Evolutionary conservation across 257 asterid species (phyloP), one percentile per base, ranked within the genome.

Genomic region (Penstemon newberryi): DNA sequence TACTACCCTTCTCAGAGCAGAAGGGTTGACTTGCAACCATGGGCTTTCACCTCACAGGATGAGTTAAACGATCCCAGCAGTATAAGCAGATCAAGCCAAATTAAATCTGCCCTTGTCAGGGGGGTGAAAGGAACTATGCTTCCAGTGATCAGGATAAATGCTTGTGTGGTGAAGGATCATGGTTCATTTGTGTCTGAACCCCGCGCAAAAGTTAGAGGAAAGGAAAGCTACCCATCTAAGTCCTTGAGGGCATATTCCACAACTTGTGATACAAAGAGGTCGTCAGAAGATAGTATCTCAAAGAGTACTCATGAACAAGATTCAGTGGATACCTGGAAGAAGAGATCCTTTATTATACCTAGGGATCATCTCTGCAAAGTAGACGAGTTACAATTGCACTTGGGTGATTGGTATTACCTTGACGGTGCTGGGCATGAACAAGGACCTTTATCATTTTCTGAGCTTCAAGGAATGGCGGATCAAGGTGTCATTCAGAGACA

Each of bases 361-460:
- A 91, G 87, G 79, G 86, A 87, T 51, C 93, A 55, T 54, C 81
- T 91, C 80, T 82, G 87, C 81, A 91, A 84, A 66, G 82, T 69
- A 40, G 88, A 89, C 65, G 96, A 94, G 75, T 79, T 94, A 56
- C 85, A 85, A 19, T 72, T 94, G 83, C 86, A 80, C 66, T 60
- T 89, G 53, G 99, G 99, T 73, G 93, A 87, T 66, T 94, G 99
- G 99, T 91, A 81, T 84, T 94, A 84, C 82, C 83, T 87, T 70
- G 99, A 94, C 82, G 97, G 97, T 71, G 91, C 90, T 78, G 99
- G 99, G 75, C 99, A 86, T 82, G 95, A 94, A 78, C 87, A 77
- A 66, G 99, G 99, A 49, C 99, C 99, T 80, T 76, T 85, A 25
- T 75, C 93, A 59, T 89, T 84, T 80, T 60, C 88, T 18, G 96